phyloP scores from a whole-genome alignment of 73 alveolate species.

The Breviolum minutum region DNA sequence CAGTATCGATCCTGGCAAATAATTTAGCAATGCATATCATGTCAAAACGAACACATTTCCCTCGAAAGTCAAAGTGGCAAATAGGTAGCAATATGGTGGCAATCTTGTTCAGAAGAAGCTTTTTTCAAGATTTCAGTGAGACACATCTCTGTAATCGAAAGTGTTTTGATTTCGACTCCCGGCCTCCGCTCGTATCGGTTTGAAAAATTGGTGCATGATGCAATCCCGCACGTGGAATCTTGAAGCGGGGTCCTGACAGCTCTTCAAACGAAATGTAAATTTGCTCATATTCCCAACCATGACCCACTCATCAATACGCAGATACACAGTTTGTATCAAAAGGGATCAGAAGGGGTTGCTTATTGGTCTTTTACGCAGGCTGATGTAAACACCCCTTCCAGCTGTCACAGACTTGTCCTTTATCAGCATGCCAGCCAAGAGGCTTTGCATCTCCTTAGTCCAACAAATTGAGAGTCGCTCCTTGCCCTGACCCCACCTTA shows the following conservation, averaged over 20 bases:
- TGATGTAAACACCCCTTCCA: too few relatives aligned
- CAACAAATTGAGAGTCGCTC: too few relatives aligned
- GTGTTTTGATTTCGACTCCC: neutral
- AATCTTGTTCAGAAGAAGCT: neutral
- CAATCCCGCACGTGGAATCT: constrained; percentile 13
- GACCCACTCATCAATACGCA: too few relatives aligned
- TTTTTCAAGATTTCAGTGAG: too few relatives aligned
- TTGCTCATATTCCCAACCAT: neutral
- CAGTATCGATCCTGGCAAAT: too few relatives aligned
- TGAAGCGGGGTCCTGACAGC: neutral
- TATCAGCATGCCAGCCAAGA: constrained; percentile 39
- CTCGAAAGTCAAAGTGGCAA: too few relatives aligned
- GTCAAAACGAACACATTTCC: too few relatives aligned
- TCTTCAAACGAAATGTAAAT: neutral
- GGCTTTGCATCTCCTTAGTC: constrained; percentile 37
- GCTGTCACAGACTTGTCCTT: constrained; percentile 7
- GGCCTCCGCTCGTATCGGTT: constrained; percentile 10
- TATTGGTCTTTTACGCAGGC: neutral
- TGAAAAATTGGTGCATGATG: constrained; percentile 10
- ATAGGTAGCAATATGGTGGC: neutral
- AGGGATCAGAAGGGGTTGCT: too few relatives aligned
- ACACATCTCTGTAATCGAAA: neutral
- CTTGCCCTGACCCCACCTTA: too few relatives aligned
- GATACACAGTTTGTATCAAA: too few relatives aligned
- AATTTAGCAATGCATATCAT: too few relatives aligned